Evolutionary conservation across 495 filamentous ascomycete genomes (phyloP).

Genomic region (Thozetella sp.): DNA sequence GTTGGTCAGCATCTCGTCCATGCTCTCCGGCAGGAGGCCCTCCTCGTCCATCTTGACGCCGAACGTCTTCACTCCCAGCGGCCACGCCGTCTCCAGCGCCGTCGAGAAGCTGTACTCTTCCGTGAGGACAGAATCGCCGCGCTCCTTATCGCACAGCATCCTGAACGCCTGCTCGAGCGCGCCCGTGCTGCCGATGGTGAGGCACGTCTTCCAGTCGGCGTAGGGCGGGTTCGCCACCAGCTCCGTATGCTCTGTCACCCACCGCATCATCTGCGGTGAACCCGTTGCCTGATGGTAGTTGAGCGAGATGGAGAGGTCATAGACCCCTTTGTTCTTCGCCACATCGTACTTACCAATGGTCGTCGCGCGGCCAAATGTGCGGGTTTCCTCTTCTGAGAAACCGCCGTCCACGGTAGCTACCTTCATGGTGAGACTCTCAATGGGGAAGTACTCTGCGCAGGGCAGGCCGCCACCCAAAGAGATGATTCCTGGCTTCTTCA

Average conservation of each 20-base stretch:
- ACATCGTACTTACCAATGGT: conserved; percentile 82
- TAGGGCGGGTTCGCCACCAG: conserved; percentile 76
- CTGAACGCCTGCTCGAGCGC: conserved; percentile 76
- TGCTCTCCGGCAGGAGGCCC: conserved; percentile 66
- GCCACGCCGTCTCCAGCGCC: conserved; percentile 77
- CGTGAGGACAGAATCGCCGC: conserved; percentile 72
- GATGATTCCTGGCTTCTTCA: conserved; percentile 76
- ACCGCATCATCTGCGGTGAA: conserved; percentile 83
- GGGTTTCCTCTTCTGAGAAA: conserved; percentile 70
- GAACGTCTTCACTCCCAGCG: conserved; percentile 72
- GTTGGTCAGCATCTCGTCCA: conserved; percentile 66
- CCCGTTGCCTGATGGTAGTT: conserved; percentile 91
- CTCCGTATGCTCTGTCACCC: conserved; percentile 92
- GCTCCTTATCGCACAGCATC: conserved; percentile 69
- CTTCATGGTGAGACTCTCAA: conserved; percentile 37
- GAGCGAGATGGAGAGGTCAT: conserved; percentile 77
- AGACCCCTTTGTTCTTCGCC: conserved; percentile 37
- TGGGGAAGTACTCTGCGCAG: conserved; percentile 84
- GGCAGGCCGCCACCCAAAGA: conserved; percentile 93
- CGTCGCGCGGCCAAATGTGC: conserved; percentile 52
- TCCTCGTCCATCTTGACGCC: conserved; percentile 79
- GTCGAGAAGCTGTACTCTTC: conserved; percentile 88
- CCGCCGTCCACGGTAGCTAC: conserved; percentile 45
- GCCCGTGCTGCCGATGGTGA: conserved; percentile 78
- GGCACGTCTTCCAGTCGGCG: conserved; percentile 76